phyloP scores from a whole-genome alignment of 352 stramenopile genomes.

The Bremia lactucae region DNA sequence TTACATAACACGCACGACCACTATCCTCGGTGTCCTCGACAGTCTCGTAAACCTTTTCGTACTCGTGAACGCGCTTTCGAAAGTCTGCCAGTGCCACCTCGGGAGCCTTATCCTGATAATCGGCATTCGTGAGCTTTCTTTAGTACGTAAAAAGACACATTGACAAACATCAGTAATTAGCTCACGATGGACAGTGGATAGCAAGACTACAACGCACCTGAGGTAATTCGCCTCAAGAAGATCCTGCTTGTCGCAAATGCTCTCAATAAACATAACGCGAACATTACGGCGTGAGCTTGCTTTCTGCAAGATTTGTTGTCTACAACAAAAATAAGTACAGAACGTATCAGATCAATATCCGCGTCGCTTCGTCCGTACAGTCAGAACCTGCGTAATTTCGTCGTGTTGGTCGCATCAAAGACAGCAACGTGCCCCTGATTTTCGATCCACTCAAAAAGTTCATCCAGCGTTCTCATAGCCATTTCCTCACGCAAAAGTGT shows the following conservation, averaged over 20 bases:
- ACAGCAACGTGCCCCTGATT: conserved; percentile 85
- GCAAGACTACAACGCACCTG: conserved; percentile 31
- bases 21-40: conserved; percentile 80
- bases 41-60: conserved; percentile 89
- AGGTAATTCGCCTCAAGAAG: conserved; percentile 89
- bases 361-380: background rate
- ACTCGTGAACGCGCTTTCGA: conserved; percentile 80
- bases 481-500: conserved; percentile 81
- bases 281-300: conserved; percentile 53
- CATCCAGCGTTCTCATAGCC: conserved; percentile 75
- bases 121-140: conserved; percentile 79
- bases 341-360: conserved; percentile 1
- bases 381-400: conserved; percentile 46
- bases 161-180: no score
- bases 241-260: conserved; percentile 89
- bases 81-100: conserved; percentile 87
- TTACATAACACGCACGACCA: conserved; percentile 84
- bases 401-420: conserved; percentile 95
- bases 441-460: conserved; percentile 89
- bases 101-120: conserved; percentile 82
- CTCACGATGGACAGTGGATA: background rate
- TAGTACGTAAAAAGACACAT: no score
- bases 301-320: conserved; percentile 49
- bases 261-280: conserved; percentile 91
- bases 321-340: conserved; percentile 6